Evolutionary conservation across 1,284 basidiomycete species (phyloP).

Genomic region (Microbotryum violaceum): DNA sequence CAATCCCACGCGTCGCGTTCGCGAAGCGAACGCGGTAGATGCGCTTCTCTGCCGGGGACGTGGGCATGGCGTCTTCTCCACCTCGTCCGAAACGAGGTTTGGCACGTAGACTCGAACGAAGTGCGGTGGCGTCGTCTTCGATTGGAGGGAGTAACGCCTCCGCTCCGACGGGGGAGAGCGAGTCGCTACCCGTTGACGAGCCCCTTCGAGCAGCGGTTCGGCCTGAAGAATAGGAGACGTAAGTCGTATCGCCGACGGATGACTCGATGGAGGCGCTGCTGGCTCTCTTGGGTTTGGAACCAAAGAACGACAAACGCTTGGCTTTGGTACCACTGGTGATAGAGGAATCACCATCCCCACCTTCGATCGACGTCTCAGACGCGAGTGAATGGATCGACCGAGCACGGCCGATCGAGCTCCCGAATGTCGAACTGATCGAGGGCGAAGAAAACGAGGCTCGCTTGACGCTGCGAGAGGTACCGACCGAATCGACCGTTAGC

Average conservation of each 20-base stretch:
- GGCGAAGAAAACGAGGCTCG: no score
- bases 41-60: not conserved
- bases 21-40: slow-evolving; percentile 21
- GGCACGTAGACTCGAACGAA: not conserved
- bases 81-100: not conserved
- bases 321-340: not conserved
- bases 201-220: not conserved
- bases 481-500: no score
- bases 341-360: no score
- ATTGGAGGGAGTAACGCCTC: no score
- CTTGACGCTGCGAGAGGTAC: not conserved
- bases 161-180: no score
- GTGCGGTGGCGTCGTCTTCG: not conserved
- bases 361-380: no score
- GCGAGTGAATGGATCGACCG: no score
- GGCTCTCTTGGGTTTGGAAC: no score
- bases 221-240: slow-evolving; percentile 7
- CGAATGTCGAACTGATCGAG: no score
- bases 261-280: slow-evolving; percentile 9
- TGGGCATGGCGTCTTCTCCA: not conserved
- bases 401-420: no score
- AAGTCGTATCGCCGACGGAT: slow-evolving; percentile 12
- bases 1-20: slow-evolving; percentile 19
- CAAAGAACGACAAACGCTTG: slow-evolving; percentile 4
- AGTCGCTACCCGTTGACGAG: not conserved